Evolutionary conservation across 768 basidiomycete species (phyloP), one percentile per base, ranked within the genome.

Genomic region (Auriscalpium vulgare): DNA sequence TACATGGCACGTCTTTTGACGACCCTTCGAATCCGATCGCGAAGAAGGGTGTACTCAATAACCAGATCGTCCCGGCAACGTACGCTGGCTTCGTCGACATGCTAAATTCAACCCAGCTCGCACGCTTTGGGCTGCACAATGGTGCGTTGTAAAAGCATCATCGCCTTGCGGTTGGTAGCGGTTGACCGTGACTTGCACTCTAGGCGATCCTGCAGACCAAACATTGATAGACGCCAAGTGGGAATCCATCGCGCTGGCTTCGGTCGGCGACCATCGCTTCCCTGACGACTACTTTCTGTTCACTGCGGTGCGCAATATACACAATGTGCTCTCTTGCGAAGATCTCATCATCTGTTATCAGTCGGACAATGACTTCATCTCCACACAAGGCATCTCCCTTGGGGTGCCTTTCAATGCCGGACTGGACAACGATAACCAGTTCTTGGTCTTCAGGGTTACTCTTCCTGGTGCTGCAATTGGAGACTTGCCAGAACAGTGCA

Each of bases 251-350:
- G 79, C 82, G 8, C 70, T 87, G 8, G 83, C 79, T 3, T 77
- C 84, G 0, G 75, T 75, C 17, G 64, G 72, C 10, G 82, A 83
- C 57, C 67, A 73, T 1, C 66, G 60, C 1, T 76, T 70, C 66
- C 85, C 85, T 0, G 69, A 87, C 59, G 85, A 87, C 62, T 86
- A 78, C 65, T 87, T 87, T 73, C 67, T 87, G 38, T 83, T 86
- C 71, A 79, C 79, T 11, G 78, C 74, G 5, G 83, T 83, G 16
- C 16, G 56, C 19, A 10, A n/a, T 19, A 8, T 11, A 21, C 3
- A 21, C 9, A 34, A 50, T 36, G 35, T 43, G 23, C 10, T 23
- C 36, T 9, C 14, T 36, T 51, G 36, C 8, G 48, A 43, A 10
- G 23, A 35, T 16, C 45, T 51, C 10, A 46, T 48, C 10, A 14